These are phyloP conservation scores for Kalmanozyma brasiliensis DNA, from an alignment of 1,284 basidiomycete genomes.

Conservation along the genomic window DNA sequence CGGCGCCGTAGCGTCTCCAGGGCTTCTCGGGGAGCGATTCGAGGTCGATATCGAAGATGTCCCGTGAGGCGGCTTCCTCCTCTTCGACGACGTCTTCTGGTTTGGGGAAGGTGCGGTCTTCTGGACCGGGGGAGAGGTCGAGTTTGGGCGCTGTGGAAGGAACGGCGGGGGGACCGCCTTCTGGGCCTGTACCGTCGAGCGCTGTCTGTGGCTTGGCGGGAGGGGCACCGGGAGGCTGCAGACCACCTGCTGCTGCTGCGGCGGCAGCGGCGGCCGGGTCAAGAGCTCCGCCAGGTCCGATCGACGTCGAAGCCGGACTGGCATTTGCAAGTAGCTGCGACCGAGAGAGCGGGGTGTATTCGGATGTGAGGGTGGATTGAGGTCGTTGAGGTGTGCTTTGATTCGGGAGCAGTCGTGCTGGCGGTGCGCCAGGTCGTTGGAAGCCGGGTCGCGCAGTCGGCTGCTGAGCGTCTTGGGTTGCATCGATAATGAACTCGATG, in stretches of 20 bases:
- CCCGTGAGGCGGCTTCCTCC: slow-evolving; percentile 64
- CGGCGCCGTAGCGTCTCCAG: slow-evolving; percentile 91
- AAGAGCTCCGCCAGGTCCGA: no score
- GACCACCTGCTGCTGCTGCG: slow-evolving; percentile 17
- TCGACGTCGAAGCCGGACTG: slow-evolving; percentile 17
- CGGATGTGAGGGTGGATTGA: slow-evolving; percentile 80
- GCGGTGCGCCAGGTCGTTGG: slow-evolving; percentile 17
- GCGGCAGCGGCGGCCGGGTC: slow-evolving; percentile 5
- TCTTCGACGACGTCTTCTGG: slow-evolving; percentile 64
- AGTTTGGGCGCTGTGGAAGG: slow-evolving; percentile 55
- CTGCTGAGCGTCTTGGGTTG: slow-evolving; percentile 48
- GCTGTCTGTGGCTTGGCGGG: slow-evolving; percentile 11
- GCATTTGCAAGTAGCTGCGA: slow-evolving; percentile 69
- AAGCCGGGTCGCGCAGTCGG: slow-evolving; percentile 51
- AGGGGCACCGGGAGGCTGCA: slow-evolving; percentile 14
- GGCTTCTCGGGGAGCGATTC: slow-evolving; percentile 80
- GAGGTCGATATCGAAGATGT: slow-evolving; percentile 87
- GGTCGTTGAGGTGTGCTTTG: slow-evolving; percentile 44
- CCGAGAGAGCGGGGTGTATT: slow-evolving; percentile 86
- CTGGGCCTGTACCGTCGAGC: slow-evolving; percentile 20
- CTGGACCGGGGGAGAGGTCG: slow-evolving; percentile 48
- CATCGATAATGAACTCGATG: slow-evolving; percentile 68
- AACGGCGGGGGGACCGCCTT: slow-evolving; percentile 61
- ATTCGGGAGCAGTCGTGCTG: slow-evolving; percentile 21
- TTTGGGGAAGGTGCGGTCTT: slow-evolving; percentile 60